Evolutionary conservation across 2,329 filamentous ascomycete species (phyloP), one percentile per base, ranked within the genome.

Genomic region (Pseudofabraea citricarpa): DNA sequence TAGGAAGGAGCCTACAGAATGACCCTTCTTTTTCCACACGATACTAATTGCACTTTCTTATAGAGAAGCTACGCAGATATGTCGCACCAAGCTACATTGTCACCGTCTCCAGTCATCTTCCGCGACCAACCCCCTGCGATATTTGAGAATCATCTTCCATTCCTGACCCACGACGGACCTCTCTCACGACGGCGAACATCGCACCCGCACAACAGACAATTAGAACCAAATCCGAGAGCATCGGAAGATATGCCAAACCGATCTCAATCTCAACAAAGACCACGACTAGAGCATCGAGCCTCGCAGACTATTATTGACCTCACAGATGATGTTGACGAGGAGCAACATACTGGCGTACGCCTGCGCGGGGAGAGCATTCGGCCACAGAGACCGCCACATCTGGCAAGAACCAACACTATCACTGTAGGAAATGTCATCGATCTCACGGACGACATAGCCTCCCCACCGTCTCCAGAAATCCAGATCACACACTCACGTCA

Each of bases 401-500:
- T 60, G 19, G 56, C 49, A n/a, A 50, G 58, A 45, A 59, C 52
- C 40, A 55, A 60, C 50, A 48, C 50, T 18, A 26, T 48, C 15
- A 46, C 41, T 6, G 19, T 58, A 9, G 48, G 41, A n/a, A 48
- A 55, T 15, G 60, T 77, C 21, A 77, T 79, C 41, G 76, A 79
- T 53, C 65, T 79, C 8, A 79, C 75, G 3, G 62, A 61, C 20
- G 73, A 77, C 45, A 65, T 64, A 24, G n/a, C n/a, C n/a, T n/a
- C n/a, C n/a, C 31, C 16, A 22, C 44, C 26, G 21, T 19, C 23
- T n/a, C 26, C 37, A 15, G 26, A 47, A 29, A 36, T 47, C 26
- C 33, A 41, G 18, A 36, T 44, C 12, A 38, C 35, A 12, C 31
- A 47, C 40, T 36, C 39, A 31, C 39, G 47, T 15, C 40, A 48